Evolutionary conservation across 148 eudicot genomes (phyloP), one percentile per base, ranked within the genome.

Genomic region (Talinum fruticosum): DNA sequence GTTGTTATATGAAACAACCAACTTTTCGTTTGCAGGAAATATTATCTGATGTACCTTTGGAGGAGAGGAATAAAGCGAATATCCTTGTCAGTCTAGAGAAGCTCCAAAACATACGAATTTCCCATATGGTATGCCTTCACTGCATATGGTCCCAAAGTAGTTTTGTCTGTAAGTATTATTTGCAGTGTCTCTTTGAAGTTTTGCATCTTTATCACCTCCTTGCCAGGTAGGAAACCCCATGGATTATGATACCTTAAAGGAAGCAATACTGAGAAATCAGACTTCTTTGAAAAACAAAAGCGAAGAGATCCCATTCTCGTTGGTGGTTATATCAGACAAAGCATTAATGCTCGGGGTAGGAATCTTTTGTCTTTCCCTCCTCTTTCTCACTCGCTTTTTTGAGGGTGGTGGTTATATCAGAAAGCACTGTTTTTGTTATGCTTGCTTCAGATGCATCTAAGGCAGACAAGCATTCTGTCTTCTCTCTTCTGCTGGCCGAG

Each of bases 391-490:
- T 24, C 29, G 7, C 66, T 38, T 32, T 36, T 28, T 64, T 72
- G 26, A 57, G n/a, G n/a, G n/a, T n/a, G n/a, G n/a, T n/a, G n/a
- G n/a, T n/a, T n/a, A n/a, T n/a, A n/a, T n/a, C n/a, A n/a, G 12
- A 45, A 5, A 66, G 66, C 77, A 74, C 74, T 72, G 44, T 33
- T 26, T 47, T 83, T 47, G 78, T 67, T 69, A 65, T 67, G 79
- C 75, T 77, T 68, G 70, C 54, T 85, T 79, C 86, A 96, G 99
- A 93, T 88, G 85, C 92, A 73, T 82, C 92, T 37, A 86, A 88
- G 88, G 97, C 93, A 53, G 99, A 96, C 87, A 93, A 93, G 87
- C 97, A 96, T 77, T 89, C 99, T 34, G 93, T 90, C 61, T 96
- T 88, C 80, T 80, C 91, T 86, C 97, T 96, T 82, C 94, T 96